Evolutionary conservation across 176 grass and related monocot genomes (phyloP), one percentile per base, ranked within the genome.

Genomic region (Triticum turgidum): DNA sequence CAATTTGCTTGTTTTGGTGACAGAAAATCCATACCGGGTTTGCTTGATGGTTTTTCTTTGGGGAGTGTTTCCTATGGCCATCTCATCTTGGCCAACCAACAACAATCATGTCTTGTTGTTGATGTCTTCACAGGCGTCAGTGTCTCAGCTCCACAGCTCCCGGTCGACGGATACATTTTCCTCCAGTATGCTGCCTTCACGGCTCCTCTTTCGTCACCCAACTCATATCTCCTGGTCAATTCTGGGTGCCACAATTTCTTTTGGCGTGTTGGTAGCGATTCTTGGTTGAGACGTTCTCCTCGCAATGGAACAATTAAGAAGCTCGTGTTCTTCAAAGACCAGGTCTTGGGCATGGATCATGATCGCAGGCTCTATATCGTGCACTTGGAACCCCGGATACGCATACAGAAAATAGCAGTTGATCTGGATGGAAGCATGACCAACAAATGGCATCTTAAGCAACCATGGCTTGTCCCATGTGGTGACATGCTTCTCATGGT

Each of bases 111-210:
- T 45, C 20, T 95, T 11, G 2, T 92, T 7, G 27, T 86, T 0
- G 85, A 92, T 91, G 72, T 78, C 39, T 80, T 92, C 73, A 92
- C 87, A 6, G 90, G 90, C 10, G 9, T 11, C 4, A 76, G 80
- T 77, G 33, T 87, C 71, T 76, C 54, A 37, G 61, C 88, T 49
- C 86, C 88, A 6, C 7, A 7, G 5, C 41, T 92, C 33, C 80
- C 20, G 1, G 8, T 71, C 29, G 4, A 70, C 7, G 13, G 30
- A 17, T 29, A 67, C 82, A 51, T 11, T 79, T 12, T 7, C 30
- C 8, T 5, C 7, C 0, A 39, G 9, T 8, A 71, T 71, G 68
- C 7, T 39, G 10, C 1, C 68, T 18, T 71, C 68, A 71, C 68
- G 10, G 68, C 34, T 71, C 68, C 68, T 71, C 68, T 39, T n/a